Base-by-base conservation (phyloP, 768 basidiomycete species). In the Cubamyces lactineus region DNA sequence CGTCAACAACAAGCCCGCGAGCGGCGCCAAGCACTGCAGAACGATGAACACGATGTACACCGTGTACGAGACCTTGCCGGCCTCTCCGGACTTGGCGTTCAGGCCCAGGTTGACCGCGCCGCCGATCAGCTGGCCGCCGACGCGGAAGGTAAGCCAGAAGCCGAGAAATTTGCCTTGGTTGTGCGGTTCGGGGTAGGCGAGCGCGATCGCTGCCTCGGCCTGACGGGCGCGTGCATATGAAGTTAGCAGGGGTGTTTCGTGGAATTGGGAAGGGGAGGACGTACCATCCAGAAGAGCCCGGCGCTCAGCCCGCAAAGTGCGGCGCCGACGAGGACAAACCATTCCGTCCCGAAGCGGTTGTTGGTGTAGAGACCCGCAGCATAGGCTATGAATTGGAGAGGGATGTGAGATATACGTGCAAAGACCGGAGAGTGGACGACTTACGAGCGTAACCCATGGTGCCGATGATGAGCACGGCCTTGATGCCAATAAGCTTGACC, bases 51-150 rank as follows among this genome's bases (percentile, higher is more conserved):
- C 57, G 57, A 59, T 59, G 49, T 51, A 59, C 0, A 59, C 57
- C 49, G 49, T 59, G 49, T 59, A 59, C 57, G 57, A 59, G 41
- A 59, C 57, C 57, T 59, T 59, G 57, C 57, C 57, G 19, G 57
- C 57, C 41, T 51, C 41, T 24, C 57, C 57, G 13, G 19, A 16
- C 57, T 59, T 51, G n/a, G 48, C 40, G 49, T 59, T 59, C 6
- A 59, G 49, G 7, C 57, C 57, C 5, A 59, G 57, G 49, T 59
- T 59, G 41, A 59, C 49, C 41, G 57, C 57, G 30, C 57, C 57
- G 57, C 57, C 57, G 40, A 59, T 59, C n/a, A 59, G 57, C 41
- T 59, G 57, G 8, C 57, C 57, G n/a, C 24, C 24, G 9, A 59
- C 57, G 28, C 57, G 57, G 57, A 59, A 59, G 26, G 57, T 51